Base-by-base conservation (phyloP, 768 basidiomycete species). In the Leccinum truebloodii region DNA sequence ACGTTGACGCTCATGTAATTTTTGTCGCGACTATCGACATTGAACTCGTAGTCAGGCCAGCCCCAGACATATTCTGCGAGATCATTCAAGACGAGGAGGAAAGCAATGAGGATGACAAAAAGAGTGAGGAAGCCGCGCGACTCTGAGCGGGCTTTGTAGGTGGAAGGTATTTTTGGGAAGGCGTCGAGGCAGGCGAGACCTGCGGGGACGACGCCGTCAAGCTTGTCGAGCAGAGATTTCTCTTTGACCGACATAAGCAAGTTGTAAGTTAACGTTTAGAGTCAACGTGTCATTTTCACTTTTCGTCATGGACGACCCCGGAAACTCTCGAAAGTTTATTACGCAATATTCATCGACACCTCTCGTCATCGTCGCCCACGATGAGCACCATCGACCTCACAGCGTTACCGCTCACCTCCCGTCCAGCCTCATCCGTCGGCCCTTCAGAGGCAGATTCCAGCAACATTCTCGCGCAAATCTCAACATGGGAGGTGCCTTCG, bases 41-140 rank as follows among this genome's bases (percentile, higher is more conserved):
- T 88, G 75, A 98, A 99, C 69, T 89, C 87, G 66, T 88, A 88
- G 70, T 92, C 90, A 7, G 92, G 89, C 85, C 94, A 95, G 49
- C 96, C 96, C 84, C 92, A 98, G 35, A 98, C 76, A 69, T 85
- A 98, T 71, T 98, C 95, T 53, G 87, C 87, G 48, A 95, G 75
- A 69, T 98, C 95, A 66, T 96, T 95, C 61, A 94, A 80, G 58
- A 95, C 82, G 20, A 96, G 82, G 26, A 94, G 65, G 55, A 92
- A 75, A 12, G 90, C 86, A 50, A 93, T 63, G 49, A 89, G 65
- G 7, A 79, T 74, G 56, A 94, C 84, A 62, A 89, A 83, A 67
- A 93, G 61, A 20, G 92, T 94, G 75, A 92, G 80, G 73, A 94
- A 85, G 12, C 94, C 93, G 37, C 94, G 85, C 7, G 87, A 86